A percentile compares a stretch with the other conserved stretches of the same genome.
phyloP scores from a whole-genome alignment of 2,329 filamentous ascomycete genomes.

The Pseudogymnoascus sp. region DNA sequence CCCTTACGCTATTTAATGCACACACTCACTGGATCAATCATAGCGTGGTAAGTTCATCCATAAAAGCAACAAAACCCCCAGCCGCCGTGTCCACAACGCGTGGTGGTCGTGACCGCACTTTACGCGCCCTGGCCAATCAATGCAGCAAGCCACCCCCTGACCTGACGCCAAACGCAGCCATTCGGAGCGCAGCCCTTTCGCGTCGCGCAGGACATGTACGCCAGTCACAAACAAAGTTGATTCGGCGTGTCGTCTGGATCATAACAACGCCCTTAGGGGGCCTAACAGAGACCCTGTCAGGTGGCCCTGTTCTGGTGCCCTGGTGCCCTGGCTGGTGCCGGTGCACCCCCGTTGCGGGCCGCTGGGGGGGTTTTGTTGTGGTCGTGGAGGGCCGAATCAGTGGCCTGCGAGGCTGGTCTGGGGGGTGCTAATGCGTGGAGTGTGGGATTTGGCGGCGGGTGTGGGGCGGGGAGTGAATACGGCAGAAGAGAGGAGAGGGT shows the following conservation, averaged over 20 bases:
- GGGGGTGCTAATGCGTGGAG: not conserved
- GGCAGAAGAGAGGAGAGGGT: not conserved
- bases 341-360: conserved; percentile 4
- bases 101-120: conserved; percentile 10
- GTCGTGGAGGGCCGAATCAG: not conserved
- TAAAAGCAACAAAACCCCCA: not conserved
- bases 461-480: not conserved
- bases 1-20: not conserved
- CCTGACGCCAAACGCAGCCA: conserved; percentile 7
- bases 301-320: not conserved
- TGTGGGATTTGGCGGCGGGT: not conserved
- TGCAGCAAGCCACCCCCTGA: not conserved
- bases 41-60: not conserved
- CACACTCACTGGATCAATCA: not conserved
- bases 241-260: not conserved
- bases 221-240: conserved; percentile 6
- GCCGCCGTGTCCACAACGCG: not conserved
- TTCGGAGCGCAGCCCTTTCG: conserved; percentile 1
- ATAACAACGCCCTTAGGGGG: conserved; percentile 2
- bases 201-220: not conserved
- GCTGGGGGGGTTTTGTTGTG: conserved; percentile 2
- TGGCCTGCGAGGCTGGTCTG: not conserved
- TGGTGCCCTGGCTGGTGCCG: not conserved
- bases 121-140: conserved; percentile 1
- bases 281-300: not conserved